A percentile compares a stretch with the other conserved stretches of the same genome.
Conservation (phyloP, 106 monocot species). For the Posidonia australis region DNA sequence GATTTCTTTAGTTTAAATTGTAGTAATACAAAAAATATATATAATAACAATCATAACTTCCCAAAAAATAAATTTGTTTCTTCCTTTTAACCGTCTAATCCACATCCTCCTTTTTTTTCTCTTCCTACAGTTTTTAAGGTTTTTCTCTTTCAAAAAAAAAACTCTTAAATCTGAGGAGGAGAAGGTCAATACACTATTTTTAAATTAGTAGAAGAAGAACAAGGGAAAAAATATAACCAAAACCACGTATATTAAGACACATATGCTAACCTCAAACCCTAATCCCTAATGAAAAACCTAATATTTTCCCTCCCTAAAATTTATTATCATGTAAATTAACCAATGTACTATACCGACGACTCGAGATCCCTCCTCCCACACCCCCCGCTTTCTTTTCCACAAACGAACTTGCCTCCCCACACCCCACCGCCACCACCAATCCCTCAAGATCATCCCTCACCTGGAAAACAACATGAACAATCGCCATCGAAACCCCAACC, state of each 20-base stretch:
- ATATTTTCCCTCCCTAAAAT: not conserved
- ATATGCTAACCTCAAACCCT: no score
- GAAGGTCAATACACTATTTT: not conserved
- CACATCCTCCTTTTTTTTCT: no score
- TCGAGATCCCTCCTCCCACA: slow-evolving; percentile 12
- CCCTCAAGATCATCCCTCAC: slow-evolving; percentile 13
- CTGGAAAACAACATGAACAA: slow-evolving; percentile 13
- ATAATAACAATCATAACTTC: no score
- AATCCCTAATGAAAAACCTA: not conserved
- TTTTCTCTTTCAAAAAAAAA: no score
- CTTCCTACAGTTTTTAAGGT: no score
- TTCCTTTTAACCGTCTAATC: no score
- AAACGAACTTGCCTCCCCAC: not conserved
- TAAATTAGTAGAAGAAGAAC: not conserved
- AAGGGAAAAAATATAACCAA: not conserved
- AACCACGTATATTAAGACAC: no score
- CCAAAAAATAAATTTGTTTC: no score
- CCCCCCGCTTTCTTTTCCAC: not conserved
- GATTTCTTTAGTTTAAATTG: no score
- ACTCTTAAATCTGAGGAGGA: no score
- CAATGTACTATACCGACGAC: not conserved
- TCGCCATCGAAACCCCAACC: slow-evolving; percentile 6
- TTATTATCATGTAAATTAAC: not conserved
- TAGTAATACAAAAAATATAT: no score
- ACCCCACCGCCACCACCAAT: not conserved